phyloP scores from a whole-genome alignment of 345 rosid species.

The Psidium guajava region DNA sequence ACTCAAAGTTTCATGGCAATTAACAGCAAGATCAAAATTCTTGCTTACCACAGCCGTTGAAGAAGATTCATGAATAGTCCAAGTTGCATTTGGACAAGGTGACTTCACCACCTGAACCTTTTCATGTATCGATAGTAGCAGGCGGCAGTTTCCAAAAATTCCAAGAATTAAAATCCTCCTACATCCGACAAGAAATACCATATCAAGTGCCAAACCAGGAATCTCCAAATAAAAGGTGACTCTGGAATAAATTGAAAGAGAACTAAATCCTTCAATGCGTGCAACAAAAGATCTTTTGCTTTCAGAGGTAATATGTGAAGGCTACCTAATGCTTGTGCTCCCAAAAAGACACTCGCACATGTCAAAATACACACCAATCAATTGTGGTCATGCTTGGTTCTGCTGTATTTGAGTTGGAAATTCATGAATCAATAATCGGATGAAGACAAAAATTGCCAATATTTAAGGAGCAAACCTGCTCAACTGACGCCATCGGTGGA shows the following conservation, averaged over 20 bases:
- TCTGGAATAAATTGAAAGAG: not conserved
- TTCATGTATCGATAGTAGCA: slow-evolving; percentile 32
- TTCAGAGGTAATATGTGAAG: not conserved
- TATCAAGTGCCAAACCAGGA: not conserved
- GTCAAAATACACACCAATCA: not conserved
- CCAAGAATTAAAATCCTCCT: slow-evolving; percentile 95
- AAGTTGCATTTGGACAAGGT: not conserved
- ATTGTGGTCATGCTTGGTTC: not conserved
- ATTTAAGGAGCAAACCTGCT: slow-evolving; percentile 40
- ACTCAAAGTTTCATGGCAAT: not conserved
- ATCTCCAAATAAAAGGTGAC: not conserved
- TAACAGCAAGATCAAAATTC: not conserved
- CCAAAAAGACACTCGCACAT: not conserved
- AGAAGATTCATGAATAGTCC: not conserved
- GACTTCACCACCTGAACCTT: not conserved
- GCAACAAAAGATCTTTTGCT: not conserved
- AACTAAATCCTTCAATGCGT: not conserved
- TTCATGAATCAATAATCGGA: not conserved
- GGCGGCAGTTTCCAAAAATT: slow-evolving; percentile 89
- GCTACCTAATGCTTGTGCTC: not conserved
- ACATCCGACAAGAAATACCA: not conserved
- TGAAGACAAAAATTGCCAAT: not conserved
- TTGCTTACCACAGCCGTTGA: not conserved
- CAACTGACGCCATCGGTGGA: slow-evolving; percentile 46
- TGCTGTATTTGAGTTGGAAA: not conserved